Conservation (phyloP, 1,284 basidiomycete species). For the Cryptococcus sp. region DNA sequence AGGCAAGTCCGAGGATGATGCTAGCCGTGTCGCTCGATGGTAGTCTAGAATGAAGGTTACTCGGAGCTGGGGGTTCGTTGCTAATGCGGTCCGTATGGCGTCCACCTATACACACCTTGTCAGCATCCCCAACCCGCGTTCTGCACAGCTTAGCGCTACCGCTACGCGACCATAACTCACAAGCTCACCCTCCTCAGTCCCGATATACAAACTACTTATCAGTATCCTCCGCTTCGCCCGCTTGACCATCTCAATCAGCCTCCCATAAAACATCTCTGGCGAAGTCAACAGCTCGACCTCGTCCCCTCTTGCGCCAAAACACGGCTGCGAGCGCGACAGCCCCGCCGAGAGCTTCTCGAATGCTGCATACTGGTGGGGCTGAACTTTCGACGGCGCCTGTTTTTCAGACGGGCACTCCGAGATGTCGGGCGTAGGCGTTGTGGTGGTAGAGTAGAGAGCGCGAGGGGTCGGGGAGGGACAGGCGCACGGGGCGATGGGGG, state of each 20-base stretch:
- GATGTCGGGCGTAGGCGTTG: not conserved
- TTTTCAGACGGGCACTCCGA: not conserved
- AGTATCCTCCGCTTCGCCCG: constrained; percentile 72
- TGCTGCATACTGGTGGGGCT: constrained; percentile 28
- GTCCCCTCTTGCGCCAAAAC: constrained; percentile 49
- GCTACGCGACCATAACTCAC: constrained; percentile 42
- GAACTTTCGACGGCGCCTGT: constrained; percentile 3
- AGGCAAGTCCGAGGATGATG: constrained; percentile 50
- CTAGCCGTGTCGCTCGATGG: constrained; percentile 83
- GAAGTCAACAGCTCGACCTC: constrained; percentile 49
- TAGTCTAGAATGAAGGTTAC: constrained; percentile 80
- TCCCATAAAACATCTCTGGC: constrained; percentile 51
- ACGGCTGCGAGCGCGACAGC: constrained; percentile 43
- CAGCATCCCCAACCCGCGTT: not conserved
- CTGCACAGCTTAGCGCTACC: not conserved
- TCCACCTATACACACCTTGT: constrained; percentile 58
- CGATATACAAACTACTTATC: constrained; percentile 81
- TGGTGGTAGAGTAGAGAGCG: not conserved
- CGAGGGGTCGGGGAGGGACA: no score
- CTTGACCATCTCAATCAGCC: constrained; percentile 61
- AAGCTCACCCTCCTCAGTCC: constrained; percentile 64
- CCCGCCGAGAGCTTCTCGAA: constrained; percentile 28
- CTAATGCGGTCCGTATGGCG: constrained; percentile 61
- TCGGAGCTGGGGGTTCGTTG: constrained; percentile 60
- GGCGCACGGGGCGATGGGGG: not conserved